These are phyloP conservation scores for Termitomyces eurrhizus DNA, from an alignment of 768 basidiomycete genomes.

Conservation along the genomic window DNA sequence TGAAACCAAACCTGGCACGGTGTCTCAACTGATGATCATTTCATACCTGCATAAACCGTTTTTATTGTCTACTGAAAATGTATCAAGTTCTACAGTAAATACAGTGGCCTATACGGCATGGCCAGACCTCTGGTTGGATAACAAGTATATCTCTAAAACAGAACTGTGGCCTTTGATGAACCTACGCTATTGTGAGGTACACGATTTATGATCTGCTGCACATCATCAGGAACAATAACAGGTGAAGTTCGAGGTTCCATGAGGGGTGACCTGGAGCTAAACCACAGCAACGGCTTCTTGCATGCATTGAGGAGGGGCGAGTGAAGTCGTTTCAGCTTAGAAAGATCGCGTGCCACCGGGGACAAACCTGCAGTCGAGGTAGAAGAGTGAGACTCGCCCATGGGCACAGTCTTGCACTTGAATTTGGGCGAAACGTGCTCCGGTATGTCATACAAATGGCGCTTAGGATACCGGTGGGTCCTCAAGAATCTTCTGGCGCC, in stretches of 20 bases:
- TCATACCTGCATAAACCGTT: too few relatives aligned
- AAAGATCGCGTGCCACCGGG: background rate
- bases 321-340: background rate
- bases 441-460: constrained; percentile 12
- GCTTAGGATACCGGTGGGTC: constrained; percentile 3
- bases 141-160: background rate
- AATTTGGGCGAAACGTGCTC: constrained; percentile 14
- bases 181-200: background rate
- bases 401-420: background rate
- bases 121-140: background rate
- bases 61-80: too few relatives aligned
- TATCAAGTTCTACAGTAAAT: background rate
- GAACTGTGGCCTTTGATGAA: background rate
- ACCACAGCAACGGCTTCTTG: constrained; percentile 8
- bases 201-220: background rate
- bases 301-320: constrained; percentile 3
- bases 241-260: background rate
- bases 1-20: too few relatives aligned
- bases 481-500: constrained; percentile 8
- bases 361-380: background rate
- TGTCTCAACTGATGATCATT: background rate
- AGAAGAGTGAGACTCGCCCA: background rate
- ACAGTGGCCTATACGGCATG: background rate
- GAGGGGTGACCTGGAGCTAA: background rate
- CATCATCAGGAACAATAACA: background rate